Evolutionary conservation across 1,284 basidiomycete species (phyloP), one percentile per base, ranked within the genome.

Genomic region (Austroboletus novae-zelandiae): DNA sequence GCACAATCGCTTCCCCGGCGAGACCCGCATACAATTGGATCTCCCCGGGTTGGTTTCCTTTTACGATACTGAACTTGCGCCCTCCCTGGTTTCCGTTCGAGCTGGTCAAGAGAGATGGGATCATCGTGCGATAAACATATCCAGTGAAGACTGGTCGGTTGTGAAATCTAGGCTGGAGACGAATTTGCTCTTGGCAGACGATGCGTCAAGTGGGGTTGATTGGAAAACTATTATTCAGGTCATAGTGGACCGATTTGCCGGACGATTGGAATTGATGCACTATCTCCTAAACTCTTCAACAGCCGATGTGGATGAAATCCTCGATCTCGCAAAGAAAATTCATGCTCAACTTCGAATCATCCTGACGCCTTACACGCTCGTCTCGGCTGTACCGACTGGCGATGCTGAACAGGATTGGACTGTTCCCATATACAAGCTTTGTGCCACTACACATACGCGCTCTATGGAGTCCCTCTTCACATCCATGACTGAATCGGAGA

Each of bases 191-290:
- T 43, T 50, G 20, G 50, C 52, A 2, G 9, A 50, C 29, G 41
- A 50, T 14, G 40, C 44, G 1, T 53, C 56, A 1, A 75, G 71
- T 37, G 71, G 72, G 0, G 56, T 77, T 5, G 73, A 79, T 54
- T 80, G 79, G 78, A 56, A 54, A 35, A 66, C 67, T 73, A 3
- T 71, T 5, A 23, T 23, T 23, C 20, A 23, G 20, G 20, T 23
- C 20, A 23, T 23, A 23, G 5, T 23, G 20, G 20, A 78, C 40
- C 70, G 78, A 20, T 76, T 73, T 42, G 69, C 65, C 0, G 63
- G 67, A 27, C 65, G 78, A 2, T 59, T 81, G n/a, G 74, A 79
- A 49, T 48, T 71, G 8, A 56, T 72, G 2, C 67, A 56, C 3
- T 60, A 73, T 54, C 57, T 74, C 14, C 60, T 80, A 17, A 66